phyloP scores from a whole-genome alignment of 768 basidiomycete species.

The Lactifluus volemus region DNA sequence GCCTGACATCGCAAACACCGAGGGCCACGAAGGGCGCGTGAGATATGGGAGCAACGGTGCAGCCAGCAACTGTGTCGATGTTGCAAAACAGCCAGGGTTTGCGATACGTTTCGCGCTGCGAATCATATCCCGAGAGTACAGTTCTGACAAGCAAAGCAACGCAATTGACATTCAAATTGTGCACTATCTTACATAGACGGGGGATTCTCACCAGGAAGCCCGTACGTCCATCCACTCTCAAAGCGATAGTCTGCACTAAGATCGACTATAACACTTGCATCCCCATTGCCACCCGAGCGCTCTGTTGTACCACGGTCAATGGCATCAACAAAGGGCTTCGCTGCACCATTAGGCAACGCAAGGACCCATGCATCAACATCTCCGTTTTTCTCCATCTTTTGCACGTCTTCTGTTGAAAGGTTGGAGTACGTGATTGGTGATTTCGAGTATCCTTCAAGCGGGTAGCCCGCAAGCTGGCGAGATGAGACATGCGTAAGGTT shows the following conservation, averaged over 20 bases:
- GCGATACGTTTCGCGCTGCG: slow-evolving; percentile 77
- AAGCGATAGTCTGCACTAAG: slow-evolving; percentile 93
- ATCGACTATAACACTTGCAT: slow-evolving; percentile 79
- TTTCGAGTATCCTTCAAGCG: slow-evolving; percentile 78
- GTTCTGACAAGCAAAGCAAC: slow-evolving; percentile 45
- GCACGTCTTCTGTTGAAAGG: slow-evolving; percentile 68
- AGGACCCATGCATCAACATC: slow-evolving; percentile 98
- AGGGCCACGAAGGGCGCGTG: slow-evolving; percentile 51
- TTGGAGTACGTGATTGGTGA: slow-evolving; percentile 66
- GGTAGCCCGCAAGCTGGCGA: slow-evolving; percentile 79
- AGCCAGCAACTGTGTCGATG: slow-evolving; percentile 83
- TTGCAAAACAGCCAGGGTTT: slow-evolving; percentile 97
- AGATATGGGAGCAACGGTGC: slow-evolving; percentile 80
- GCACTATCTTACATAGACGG: slow-evolving; percentile 30
- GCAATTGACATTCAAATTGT: slow-evolving; percentile 28
- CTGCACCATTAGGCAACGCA: slow-evolving; percentile 96
- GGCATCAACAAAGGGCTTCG: slow-evolving; percentile 95
- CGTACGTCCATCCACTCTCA: slow-evolving; percentile 93
- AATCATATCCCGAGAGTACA: slow-evolving; percentile 70
- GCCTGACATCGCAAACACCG: slow-evolving; percentile 88
- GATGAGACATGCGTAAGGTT: slow-evolving; percentile 94
- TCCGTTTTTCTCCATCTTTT: slow-evolving; percentile 79
- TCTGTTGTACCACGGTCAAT: slow-evolving; percentile 66
- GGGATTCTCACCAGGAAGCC: slow-evolving; percentile 88
- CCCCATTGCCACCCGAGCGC: slow-evolving; percentile 31